phyloP scores from a whole-genome alignment of 352 stramenopile species.

The Globisporangium echinulatum region DNA sequence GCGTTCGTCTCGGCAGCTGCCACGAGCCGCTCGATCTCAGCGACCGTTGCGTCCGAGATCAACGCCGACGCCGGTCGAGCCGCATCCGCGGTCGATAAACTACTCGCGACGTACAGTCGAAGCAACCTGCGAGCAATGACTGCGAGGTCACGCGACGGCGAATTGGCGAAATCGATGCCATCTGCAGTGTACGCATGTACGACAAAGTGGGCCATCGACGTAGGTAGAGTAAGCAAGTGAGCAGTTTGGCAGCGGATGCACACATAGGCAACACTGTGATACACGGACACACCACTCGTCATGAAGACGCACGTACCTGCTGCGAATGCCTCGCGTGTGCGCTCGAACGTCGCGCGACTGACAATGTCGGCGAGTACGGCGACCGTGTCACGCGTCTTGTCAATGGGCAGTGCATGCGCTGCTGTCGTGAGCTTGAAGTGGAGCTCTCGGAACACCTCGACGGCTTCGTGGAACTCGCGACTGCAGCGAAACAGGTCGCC shows the following conservation, averaged over 20 bases:
- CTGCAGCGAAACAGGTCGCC: constrained; percentile 21
- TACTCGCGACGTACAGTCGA: constrained; percentile 10
- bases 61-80: background rate
- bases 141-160: background rate
- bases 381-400: background rate
- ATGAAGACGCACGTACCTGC: background rate
- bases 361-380: background rate
- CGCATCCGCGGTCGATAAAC: background rate
- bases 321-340: constrained; percentile 12
- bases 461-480: constrained; percentile 48
- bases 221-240: background rate
- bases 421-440: constrained; percentile 13
- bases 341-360: constrained; percentile 5
- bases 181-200: background rate
- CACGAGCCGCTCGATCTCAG: constrained; percentile 24
- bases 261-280: background rate
- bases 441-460: constrained; percentile 40
- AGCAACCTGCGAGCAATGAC: constrained; percentile 18
- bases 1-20: constrained; percentile 1
- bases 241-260: background rate
- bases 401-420: background rate
- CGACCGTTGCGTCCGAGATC: constrained; percentile 21
- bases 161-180: background rate
- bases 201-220: background rate
- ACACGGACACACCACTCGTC: too few relatives aligned